A percentile compares a stretch with the other conserved stretches of the same genome.
Conservation (phyloP, 2,329 filamentous ascomycete genomes). For the Aspergillus ochraceoroseus region DNA sequence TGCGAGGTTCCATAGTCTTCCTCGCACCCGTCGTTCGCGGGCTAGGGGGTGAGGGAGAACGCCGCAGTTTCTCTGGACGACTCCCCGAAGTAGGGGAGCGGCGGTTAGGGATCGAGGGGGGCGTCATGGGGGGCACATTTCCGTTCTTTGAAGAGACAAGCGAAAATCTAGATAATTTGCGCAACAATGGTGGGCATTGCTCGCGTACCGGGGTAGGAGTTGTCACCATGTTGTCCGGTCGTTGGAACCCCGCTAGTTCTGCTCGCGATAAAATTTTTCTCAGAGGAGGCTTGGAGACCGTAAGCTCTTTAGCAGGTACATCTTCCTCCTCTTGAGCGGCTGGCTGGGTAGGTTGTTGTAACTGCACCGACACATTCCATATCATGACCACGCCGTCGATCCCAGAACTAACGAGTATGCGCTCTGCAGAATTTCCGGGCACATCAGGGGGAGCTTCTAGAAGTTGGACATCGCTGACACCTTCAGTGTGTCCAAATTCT, state of each 20-base stretch:
- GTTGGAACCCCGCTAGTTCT: constrained; percentile 74
- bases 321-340: constrained; percentile 36
- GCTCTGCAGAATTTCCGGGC: constrained; percentile 44
- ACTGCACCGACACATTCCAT: constrained; percentile 51
- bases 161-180: constrained; percentile 52
- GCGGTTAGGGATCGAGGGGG: constrained; percentile 30
- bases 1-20: constrained; percentile 29
- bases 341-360: constrained; percentile 28
- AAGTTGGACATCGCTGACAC: constrained; percentile 78
- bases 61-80: constrained; percentile 25
- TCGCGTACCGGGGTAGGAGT: constrained; percentile 44
- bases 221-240: constrained; percentile 44
- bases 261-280: constrained; percentile 80
- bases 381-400: constrained; percentile 80
- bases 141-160: constrained; percentile 39
- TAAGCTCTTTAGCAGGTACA: constrained; percentile 45
- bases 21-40: constrained; percentile 32
- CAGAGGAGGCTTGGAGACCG: constrained; percentile 65
- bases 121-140: constrained; percentile 28
- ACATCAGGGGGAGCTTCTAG: constrained; percentile 46
- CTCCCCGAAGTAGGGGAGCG: constrained; percentile 29
- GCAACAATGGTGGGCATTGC: constrained; percentile 49
- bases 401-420: constrained; percentile 64
- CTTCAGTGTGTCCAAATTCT: constrained; percentile 93
- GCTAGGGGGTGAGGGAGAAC: constrained; percentile 42